These are phyloP conservation scores for Neobulgaria alba DNA, from an alignment of 2,329 filamentous ascomycete genomes.

Conservation along the genomic window DNA sequence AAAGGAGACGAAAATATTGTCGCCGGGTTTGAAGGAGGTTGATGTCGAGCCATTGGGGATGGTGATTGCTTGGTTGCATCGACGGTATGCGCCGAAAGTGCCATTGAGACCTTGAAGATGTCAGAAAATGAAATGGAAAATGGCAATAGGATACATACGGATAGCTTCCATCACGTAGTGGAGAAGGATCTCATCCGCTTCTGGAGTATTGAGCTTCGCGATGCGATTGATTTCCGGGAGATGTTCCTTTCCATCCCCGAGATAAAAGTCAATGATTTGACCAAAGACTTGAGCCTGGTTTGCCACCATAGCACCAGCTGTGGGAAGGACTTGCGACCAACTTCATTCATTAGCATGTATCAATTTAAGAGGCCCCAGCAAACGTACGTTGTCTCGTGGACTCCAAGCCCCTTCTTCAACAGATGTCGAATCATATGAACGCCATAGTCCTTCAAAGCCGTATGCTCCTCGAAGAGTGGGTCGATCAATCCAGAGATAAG, in stretches of 20 bases:
- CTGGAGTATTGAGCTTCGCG: background rate
- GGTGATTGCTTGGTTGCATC: background rate
- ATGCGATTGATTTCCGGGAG: background rate
- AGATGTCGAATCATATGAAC: background rate
- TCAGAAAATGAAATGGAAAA: background rate
- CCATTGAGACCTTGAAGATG: too few relatives aligned
- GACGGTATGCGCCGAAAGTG: too few relatives aligned
- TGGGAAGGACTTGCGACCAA: background rate
- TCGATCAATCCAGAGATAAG: background rate
- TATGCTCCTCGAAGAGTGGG: background rate
- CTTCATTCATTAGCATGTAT: background rate
- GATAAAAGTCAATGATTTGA: background rate
- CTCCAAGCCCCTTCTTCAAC: too few relatives aligned
- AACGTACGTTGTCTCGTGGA: too few relatives aligned
- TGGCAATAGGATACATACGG: background rate
- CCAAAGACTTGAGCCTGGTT: background rate
- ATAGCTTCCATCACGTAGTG: background rate
- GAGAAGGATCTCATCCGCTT: background rate
- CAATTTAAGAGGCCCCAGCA: constrained; percentile 1
- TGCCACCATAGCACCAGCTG: background rate
- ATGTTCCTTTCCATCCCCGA: background rate
- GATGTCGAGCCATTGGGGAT: background rate
- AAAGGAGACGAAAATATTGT: constrained; percentile 56
- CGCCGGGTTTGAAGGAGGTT: constrained; percentile 31
- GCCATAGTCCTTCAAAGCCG: background rate